Conservation (phyloP, 352 stramenopile genomes). For the Phytophthora macrochlamydospora region DNA sequence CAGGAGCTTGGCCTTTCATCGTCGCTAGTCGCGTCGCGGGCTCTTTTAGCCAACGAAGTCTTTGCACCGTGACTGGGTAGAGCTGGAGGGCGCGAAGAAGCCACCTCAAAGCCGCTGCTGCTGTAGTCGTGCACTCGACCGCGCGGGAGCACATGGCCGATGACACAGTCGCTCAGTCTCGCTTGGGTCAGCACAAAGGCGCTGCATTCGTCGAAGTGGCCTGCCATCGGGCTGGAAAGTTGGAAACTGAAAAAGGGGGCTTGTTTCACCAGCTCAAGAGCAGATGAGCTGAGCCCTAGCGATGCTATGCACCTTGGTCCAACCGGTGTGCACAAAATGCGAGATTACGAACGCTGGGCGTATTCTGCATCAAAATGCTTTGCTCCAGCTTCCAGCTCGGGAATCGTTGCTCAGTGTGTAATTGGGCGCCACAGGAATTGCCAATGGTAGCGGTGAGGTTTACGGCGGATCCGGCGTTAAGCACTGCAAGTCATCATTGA, state of each 20-base stretch:
- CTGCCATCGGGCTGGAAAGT: conserved; percentile 13
- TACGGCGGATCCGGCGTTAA: too few species aligned
- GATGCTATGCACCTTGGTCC: too few species aligned
- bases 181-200: neutral
- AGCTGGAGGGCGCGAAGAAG: neutral
- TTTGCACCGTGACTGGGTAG: neutral
- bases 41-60: neutral
- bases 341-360: too few species aligned
- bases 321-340: too few species aligned
- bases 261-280: neutral
- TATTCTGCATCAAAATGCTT: too few species aligned
- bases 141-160: conserved; percentile 6
- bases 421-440: too few species aligned
- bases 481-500: too few species aligned
- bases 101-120: neutral
- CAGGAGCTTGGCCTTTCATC: neutral
- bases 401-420: too few species aligned
- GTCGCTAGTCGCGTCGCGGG: neutral
- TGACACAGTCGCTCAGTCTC: conserved; percentile 11
- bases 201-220: conserved; percentile 1
- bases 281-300: neutral
- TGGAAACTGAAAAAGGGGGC: neutral
- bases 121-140: neutral
- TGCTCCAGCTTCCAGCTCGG: too few species aligned
- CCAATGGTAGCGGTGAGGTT: too few species aligned